Base-by-base conservation (phyloP, 805 yeast genomes). In the Debaryomyces prosopidis region DNA sequence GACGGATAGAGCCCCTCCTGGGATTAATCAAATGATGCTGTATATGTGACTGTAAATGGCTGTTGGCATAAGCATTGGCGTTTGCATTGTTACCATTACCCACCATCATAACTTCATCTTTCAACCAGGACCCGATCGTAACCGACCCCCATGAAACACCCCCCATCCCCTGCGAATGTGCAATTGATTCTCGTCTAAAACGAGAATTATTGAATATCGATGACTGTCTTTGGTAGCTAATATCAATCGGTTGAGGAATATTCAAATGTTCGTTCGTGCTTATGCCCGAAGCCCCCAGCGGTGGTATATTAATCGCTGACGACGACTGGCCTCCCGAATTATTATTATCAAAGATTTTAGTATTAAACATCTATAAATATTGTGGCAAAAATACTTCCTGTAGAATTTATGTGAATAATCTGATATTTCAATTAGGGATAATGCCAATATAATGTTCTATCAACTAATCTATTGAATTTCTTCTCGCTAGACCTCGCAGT, bases 81-180 rank as follows among this genome's bases (percentile, higher is more conserved):
- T 30, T 42, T 2, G 28, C 36, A 16, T 3, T 39, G 32, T 40
- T 33, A n/a, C 35, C 35, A 19, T 26, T 37, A 23, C 57, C 57
- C 35, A 65, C 76, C 71, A 85, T 78, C 82, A 87, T 76, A 15
- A 87, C 92, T 60, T 92, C 99, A 64, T 92, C 98, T 60, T 90
- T 87, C 18, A 92, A 73, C 99, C 99, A 92, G 12, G 94, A 84
- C 11, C 97, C 97, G 26, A 92, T 90, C 20, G 96, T 86, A 46
- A 91, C 82, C 2, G 96, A 90, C 17, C 98, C 98, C 97, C 97
- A 92, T 7, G 96, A 85, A 28, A 92, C 87, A 39, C 98, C 99
- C 36, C 98, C 98, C 85, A 94, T 88, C 9, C 98, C 98, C 63
- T 89, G 96, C 2, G 96, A 86, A 63, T 92, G 98, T 26, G 97